Evolutionary conservation across 139 green algal species (phyloP).

Genomic region (Desmodesmus armatus): DNA sequence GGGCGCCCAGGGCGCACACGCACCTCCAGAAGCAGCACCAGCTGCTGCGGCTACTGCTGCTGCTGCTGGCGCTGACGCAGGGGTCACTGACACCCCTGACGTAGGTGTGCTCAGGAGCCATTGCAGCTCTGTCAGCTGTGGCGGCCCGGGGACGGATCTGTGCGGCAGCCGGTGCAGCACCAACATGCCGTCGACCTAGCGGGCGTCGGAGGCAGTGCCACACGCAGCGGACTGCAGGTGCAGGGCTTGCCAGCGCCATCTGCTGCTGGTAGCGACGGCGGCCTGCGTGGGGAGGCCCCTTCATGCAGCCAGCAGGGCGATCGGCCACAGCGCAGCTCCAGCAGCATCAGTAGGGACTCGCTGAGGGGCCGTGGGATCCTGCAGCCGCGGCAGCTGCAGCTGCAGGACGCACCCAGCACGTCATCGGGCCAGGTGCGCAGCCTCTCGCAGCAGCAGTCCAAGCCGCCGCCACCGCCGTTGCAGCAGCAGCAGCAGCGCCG

Average conservation of each 20-base stretch:
- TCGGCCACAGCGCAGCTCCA: neutral
- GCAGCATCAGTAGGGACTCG: neutral
- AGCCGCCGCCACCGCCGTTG: neutral
- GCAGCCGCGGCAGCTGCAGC: slow-evolving; percentile 30
- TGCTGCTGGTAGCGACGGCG: neutral
- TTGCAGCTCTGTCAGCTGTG: slow-evolving; percentile 36
- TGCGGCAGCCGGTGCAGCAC: neutral
- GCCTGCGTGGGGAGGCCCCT: too few relatives aligned
- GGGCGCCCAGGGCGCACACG: neutral
- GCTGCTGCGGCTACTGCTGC: neutral
- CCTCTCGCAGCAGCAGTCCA: slow-evolving; percentile 9
- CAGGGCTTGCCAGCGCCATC: neutral
- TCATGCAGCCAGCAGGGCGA: too few relatives aligned
- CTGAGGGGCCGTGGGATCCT: neutral
- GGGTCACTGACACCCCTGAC: too few relatives aligned
- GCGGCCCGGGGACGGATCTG: neutral
- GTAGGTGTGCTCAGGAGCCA: too few relatives aligned
- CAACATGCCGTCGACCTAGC: neutral
- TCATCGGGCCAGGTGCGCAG: neutral
- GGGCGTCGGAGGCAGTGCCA: slow-evolving; percentile 28
- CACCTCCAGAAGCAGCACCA: neutral
- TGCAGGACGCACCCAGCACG: neutral
- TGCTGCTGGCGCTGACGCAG: neutral
- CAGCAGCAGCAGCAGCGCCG: slow-evolving; percentile 20
- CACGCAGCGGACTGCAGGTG: slow-evolving; percentile 7